Conservation (phyloP, 805 yeast genomes). For the Kazachstania martiniae region DNA sequence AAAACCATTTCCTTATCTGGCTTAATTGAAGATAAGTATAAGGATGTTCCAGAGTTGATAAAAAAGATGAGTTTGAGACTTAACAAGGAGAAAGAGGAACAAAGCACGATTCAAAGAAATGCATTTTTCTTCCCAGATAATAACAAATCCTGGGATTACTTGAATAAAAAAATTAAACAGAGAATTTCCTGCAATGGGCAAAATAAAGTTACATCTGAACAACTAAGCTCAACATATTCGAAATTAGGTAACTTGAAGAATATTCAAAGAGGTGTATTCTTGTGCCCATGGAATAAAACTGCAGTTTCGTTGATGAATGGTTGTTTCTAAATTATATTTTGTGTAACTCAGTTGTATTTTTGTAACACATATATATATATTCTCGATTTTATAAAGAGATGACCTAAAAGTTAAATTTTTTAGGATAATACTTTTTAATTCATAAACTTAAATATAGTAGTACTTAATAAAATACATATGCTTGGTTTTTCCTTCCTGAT, state of each 20-base stretch:
- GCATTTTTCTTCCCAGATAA: slow-evolving; percentile 70
- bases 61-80: slow-evolving; percentile 39
- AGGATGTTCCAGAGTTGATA: slow-evolving; percentile 49
- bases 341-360: too few relatives aligned
- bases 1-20: slow-evolving; percentile 37
- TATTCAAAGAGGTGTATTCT: slow-evolving; percentile 57
- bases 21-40: slow-evolving; percentile 39
- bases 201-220: slow-evolving; percentile 37
- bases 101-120: slow-evolving; percentile 39
- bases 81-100: slow-evolving; percentile 9
- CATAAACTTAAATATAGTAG: neutral
- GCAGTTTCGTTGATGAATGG: slow-evolving; percentile 23
- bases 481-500: too few relatives aligned
- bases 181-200: slow-evolving; percentile 44
- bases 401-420: neutral
- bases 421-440: neutral
- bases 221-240: slow-evolving; percentile 41
- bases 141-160: slow-evolving; percentile 54
- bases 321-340: slow-evolving; percentile 22
- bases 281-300: slow-evolving; percentile 41
- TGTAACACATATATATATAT: too few relatives aligned
- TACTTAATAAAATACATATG: neutral
- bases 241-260: slow-evolving; percentile 39
- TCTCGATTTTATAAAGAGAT: too few relatives aligned
- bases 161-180: slow-evolving; percentile 46